Evolutionary conservation across 2,329 filamentous ascomycete species (phyloP), one percentile per base, ranked within the genome.

Genomic region (Xylariaceae sp.): DNA sequence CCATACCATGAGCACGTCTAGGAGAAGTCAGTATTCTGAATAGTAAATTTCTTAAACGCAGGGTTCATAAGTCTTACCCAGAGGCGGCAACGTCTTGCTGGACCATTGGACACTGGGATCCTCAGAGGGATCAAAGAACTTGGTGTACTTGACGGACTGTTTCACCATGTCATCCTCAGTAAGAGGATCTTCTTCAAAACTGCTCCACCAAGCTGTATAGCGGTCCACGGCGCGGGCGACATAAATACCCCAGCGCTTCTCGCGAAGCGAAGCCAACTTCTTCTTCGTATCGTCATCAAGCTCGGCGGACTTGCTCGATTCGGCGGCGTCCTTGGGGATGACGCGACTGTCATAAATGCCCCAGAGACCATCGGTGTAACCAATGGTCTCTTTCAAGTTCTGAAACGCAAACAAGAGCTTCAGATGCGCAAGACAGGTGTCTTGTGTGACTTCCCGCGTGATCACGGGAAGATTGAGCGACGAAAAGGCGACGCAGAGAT

Each of bases 1-100:
- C 86, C 87, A 89, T 0, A 92, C 85, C 87, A 92, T 89, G 17
- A 92, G 73, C 0, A 92, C 83, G 73, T 92, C 89, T 17, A 34
- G 11, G 2, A 10, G 13, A 4, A 47, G 23, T 71, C 13, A 74
- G 72, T 44, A 66, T 67, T 56, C 67, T 35, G 44, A 51, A 39
- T 45, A 42, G 42, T 30, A 66, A 48, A 39, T 47, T 62, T 35
- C 37, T 1, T 1, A 30, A n/a, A 15, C 37, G 34, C 23, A 39
- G 53, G 53, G 4, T 44, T 8, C 59, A 2, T 17, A n/a, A 13
- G n/a, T 35, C 49, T 44, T 71, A 87, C 84, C 85, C 53, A 88
- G 71, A 1, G 86, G 86, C 1, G 84, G 85, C 47, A 88, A 68
- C 57, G 75, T 74, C 7, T 75, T 70, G 13, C 69, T 68, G 2